Base-by-base conservation (phyloP, 2,329 filamentous ascomycete species). In the Fusarium guadeloupense region DNA sequence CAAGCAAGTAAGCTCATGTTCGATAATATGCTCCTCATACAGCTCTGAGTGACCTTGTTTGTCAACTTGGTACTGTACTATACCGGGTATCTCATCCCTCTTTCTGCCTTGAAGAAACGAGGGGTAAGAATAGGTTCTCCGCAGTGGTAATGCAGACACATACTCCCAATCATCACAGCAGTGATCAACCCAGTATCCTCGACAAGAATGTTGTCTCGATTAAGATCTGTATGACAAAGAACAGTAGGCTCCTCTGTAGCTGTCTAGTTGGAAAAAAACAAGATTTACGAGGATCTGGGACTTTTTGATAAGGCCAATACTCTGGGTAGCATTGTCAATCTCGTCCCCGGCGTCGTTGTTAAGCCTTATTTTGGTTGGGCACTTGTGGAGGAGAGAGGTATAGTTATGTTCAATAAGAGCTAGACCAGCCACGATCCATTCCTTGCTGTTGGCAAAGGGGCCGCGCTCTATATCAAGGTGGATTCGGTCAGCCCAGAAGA, bases 91-190 rank as follows among this genome's bases (percentile, higher is more conserved):
- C 0, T 30, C 13, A 19, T 39, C 30, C 21, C 48, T 47, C 2
- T 53, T 74, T 1, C 48, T 44, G 0, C 66, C 71, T 2, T 66
- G 45, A 4, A 80, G 66, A 38, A 80, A 78, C 19, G 64, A 59
- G 6, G 78, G 76, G 21, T 71, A 49, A 19, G 67, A 54, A 16
- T 70, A 73, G 6, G 73, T 69, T 50, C 70, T 69, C 78, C 77
- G 81, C 5, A 74, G 54, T 4, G 78, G 79, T 21, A 80, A 35
- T 1, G 74, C 67, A 0, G 75, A 78, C 0, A 78, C 72, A 37
- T 72, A 80, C 43, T 81, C 77, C 77, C 78, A 81, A 55, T 80
- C 76, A 1, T 35, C 0, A 81, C 49, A 1, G 64, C 78, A 0
- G 74, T 78, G 9, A 80, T 61, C 0, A 56, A 59, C 0, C 74